Evolutionary conservation across 371 early-diverging fungal species (phyloP), one percentile per base, ranked within the genome.

Genomic region (Coemansia sp.): DNA sequence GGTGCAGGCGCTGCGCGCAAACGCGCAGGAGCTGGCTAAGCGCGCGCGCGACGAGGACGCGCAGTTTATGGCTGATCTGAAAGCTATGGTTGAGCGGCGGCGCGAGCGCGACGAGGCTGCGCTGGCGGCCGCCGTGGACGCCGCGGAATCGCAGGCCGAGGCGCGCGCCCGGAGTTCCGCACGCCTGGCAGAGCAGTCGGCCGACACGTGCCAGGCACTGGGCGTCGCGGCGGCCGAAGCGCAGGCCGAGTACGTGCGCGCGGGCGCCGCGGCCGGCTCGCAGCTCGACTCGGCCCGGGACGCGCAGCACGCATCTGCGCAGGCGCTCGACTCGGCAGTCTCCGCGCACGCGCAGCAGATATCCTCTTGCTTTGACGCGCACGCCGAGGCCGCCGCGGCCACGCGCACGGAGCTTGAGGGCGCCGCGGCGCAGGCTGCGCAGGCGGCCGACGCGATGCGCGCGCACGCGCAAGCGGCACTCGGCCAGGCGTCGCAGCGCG

Each of bases 81-180:
- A 26, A 10, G 11, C 3, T 11, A 38, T 38, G 39, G 20, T 35
- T 16, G 48, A 49, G 30, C 6, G 30, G 9, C 36, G 32, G n/a
- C 31, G 20, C n/a, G 32, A 41, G 42, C 57, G 41, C 32, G 43
- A 56, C n/a, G 45, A 42, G 8, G 61, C 53, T 30, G 61, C 43
- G 7, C 11, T 51, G 8, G 39, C 20, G 1, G 54, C n/a, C 9
- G 20, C 39, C 7, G 26, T 38, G 1, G 39, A 54, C 38, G 35
- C 54, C 5, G 54, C 54, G 11, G 26, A 8, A 2, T 9, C 36
- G 40, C 55, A 55, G 5, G 41, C 38, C 8, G 13, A 8, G 11
- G 36, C 26, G 26, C 40, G 20, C 10, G 40, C 38, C 20, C 30
- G 7, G 16, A 26, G 39, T 39, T 11, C 55, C 1, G 40, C 1